Base-by-base conservation (phyloP, 2,329 filamentous ascomycete genomes). In the Metarhizium humberi region DNA sequence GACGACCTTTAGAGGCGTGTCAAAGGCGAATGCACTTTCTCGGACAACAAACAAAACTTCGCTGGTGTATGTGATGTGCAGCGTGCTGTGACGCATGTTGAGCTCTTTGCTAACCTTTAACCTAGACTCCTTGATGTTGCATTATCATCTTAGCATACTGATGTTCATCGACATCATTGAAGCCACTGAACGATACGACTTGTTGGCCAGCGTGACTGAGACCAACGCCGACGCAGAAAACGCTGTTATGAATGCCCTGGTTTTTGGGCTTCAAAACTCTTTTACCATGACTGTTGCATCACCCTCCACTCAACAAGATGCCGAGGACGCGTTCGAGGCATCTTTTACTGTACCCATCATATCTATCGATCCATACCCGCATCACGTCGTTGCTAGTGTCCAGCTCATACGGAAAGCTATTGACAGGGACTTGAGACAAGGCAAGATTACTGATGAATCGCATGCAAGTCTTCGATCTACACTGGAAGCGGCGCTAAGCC, bases 91-190 rank as follows among this genome's bases (percentile, higher is more conserved):
- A 34, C 40, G 50, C 3, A n/a, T 18, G 13, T 32, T 3, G 14
- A 14, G 14, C 32, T 3, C 32, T 11, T 34, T 34, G 32, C 6
- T 50, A 10, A 43, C 54, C 57, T 25, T 59, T 47, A n/a, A 3
- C 18, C 16, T 20, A 67, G 66, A 67, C 53, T 67, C 65, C 16
- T 61, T 68, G 0, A 69, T 68, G 67, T 59, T 69, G 11, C 67
- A 69, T 45, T 69, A 68, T 32, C 63, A 69, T 29, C 60, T 69
- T 5, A 67, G 67, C 57, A 68, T 69, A 7, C 45, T 69, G 1
- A 66, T 69, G 61, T 53, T 68, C 1, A 55, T 64, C 1, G 67
- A 69, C 30, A 62, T 63, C 2, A 64, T 69, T 18, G 65, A 69
- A 38, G 66, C 61, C 2, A 62, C 65, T 0, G 62, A 66, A 34